Conservation (phyloP, 345 rosid genomes). For the Corchorus capsularis region DNA sequence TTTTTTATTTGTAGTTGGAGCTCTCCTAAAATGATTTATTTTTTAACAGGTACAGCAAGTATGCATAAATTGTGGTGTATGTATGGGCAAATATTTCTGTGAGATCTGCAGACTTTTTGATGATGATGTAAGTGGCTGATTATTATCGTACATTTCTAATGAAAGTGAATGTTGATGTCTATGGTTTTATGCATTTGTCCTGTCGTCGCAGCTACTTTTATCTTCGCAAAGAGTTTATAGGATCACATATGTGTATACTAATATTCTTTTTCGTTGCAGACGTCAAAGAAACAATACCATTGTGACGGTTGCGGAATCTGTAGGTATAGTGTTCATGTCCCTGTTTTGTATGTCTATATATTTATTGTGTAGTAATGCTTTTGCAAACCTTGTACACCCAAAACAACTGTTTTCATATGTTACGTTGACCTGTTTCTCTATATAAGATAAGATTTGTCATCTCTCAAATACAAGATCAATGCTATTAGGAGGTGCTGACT, state of each 20-base stretch:
- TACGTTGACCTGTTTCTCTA: too few relatives aligned
- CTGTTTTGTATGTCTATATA: neutral
- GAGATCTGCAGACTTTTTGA: conserved; percentile 76
- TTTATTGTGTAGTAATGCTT: neutral
- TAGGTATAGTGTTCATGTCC: conserved; percentile 52
- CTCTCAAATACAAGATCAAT: neutral
- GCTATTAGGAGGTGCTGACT: neutral
- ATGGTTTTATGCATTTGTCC: neutral
- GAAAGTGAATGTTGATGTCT: neutral
- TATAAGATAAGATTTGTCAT: neutral
- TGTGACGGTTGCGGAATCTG: conserved; percentile 91
- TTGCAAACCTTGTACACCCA: neutral
- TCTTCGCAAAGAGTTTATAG: neutral
- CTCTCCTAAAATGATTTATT: neutral
- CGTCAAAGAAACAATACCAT: conserved; percentile 77
- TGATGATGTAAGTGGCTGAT: conserved; percentile 67
- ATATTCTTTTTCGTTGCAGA: conserved; percentile 41
- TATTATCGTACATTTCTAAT: neutral
- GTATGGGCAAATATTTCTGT: conserved; percentile 88
- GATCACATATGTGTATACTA: conserved; percentile 5
- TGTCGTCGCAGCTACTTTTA: neutral
- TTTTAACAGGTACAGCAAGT: conserved; percentile 60
- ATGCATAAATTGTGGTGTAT: conserved; percentile 77
- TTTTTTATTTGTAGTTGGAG: neutral
- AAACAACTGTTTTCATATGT: too few relatives aligned